phyloP scores from a whole-genome alignment of 116 monocot genomes.

The Thalassia testudinum region DNA sequence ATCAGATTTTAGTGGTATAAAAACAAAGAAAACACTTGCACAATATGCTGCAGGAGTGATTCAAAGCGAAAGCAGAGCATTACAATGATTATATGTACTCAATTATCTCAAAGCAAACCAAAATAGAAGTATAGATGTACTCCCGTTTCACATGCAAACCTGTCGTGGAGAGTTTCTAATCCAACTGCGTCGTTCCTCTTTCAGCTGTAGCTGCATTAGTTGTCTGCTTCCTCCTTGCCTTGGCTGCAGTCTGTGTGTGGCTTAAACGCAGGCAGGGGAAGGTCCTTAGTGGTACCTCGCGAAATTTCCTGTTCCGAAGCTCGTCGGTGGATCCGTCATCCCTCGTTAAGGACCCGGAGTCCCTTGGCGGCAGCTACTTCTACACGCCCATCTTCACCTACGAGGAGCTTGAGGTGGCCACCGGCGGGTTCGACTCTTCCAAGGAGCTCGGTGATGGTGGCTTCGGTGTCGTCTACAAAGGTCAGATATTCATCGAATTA shows the following conservation, averaged over 20 bases:
- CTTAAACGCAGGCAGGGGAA: not conserved
- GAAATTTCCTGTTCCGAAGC: not conserved
- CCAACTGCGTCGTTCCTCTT: not conserved
- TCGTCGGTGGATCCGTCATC: conserved; percentile 5
- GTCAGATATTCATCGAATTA: no score
- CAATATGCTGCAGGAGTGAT: no score
- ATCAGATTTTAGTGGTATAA: no score
- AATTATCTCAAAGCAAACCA: no score
- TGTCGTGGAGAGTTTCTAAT: no score
- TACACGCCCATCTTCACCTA: conserved; percentile 47
- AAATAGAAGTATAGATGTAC: no score
- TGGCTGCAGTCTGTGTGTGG: not conserved
- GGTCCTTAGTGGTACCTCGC: not conserved
- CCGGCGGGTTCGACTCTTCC: conserved; percentile 32
- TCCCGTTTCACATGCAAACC: no score
- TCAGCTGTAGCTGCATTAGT: not conserved
- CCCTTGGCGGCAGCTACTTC: conserved; percentile 2
- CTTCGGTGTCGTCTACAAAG: conserved; percentile 77
- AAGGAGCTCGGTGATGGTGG: conserved; percentile 76
- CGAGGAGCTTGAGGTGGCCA: conserved; percentile 69
- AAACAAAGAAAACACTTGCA: no score
- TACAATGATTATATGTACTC: no score
- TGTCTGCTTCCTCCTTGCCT: not conserved
- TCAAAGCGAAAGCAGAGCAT: no score
- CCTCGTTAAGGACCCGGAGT: conserved; percentile 14